Evolutionary conservation across 2,329 filamentous ascomycete genomes (phyloP).

Genomic region (Microcyclospora pomicola): DNA sequence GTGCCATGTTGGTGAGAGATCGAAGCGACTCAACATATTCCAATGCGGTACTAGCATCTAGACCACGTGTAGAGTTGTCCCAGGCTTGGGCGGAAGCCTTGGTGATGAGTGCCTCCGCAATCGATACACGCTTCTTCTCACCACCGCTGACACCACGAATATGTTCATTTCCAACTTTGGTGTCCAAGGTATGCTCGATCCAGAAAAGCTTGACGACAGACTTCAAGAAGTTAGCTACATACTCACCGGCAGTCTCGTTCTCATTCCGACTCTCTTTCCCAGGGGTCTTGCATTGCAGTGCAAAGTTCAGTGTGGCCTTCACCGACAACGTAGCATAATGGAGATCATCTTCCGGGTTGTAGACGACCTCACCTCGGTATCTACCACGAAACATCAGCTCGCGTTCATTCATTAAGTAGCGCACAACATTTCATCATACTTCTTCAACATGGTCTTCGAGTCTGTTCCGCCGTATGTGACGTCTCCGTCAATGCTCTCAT

Average conservation of each 20-base stretch:
- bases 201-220: slow-evolving; percentile 75
- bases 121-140: slow-evolving; percentile 36
- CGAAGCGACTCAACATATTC: slow-evolving; percentile 35
- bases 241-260: slow-evolving; percentile 60
- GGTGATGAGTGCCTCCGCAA: slow-evolving; percentile 37
- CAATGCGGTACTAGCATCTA: slow-evolving; percentile 36
- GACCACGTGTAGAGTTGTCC: slow-evolving; percentile 35
- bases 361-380: slow-evolving; percentile 61
- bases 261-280: slow-evolving; percentile 52
- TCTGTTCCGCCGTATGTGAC: slow-evolving; percentile 50
- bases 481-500: slow-evolving; percentile 52
- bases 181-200: slow-evolving; percentile 73
- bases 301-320: slow-evolving; percentile 74
- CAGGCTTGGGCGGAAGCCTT: slow-evolving; percentile 26
- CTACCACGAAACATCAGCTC: too few relatives aligned
- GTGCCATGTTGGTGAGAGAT: slow-evolving; percentile 67
- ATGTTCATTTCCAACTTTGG: slow-evolving; percentile 69
- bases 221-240: slow-evolving; percentile 6
- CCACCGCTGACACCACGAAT: slow-evolving; percentile 54
- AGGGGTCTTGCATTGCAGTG: slow-evolving; percentile 71
- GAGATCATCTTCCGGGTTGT: slow-evolving; percentile 54
- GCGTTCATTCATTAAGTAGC: too few relatives aligned
- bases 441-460: slow-evolving; percentile 59
- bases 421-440: slow-evolving; percentile 33
- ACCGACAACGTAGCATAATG: slow-evolving; percentile 79